Base-by-base conservation (phyloP, 352 stramenopile species). In the Phytophthora rubi region DNA sequence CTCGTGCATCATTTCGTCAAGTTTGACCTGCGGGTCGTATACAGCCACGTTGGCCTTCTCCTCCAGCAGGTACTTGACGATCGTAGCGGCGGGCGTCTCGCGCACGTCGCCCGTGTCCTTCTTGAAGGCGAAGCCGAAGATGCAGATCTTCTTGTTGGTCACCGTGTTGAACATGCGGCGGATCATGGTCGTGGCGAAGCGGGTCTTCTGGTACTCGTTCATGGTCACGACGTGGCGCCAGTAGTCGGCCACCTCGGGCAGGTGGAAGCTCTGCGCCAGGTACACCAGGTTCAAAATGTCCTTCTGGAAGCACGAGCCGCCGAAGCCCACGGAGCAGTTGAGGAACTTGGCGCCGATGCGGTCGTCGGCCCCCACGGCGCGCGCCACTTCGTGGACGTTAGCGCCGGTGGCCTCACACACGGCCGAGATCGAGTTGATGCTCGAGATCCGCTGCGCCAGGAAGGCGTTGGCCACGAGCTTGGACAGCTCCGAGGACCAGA, bases 201-300 rank as follows among this genome's bases (percentile, higher is more conserved):
- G 92, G 30, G 93, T 92, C 91, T 99, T 99, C 82, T 99, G 98
- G 83, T 98, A 99, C 63, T 99, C 97, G 88, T 99, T 99, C 95
- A 99, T 99, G 23, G 88, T 83, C 58, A 99, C 97, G 16, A 99
- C 98, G 68, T 98, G 90, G 58, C 98, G 91, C 98, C 98, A 99
- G 85, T 99, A 99, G 33, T 98, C 96, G 23, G 98, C 98, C 59
- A 99, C 98, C 71, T 99, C 98, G 6, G 97, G 85, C 58, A 99
- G 77, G 51, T 98, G 97, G 75, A 99, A 99, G 45, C 85, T 98
- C 82, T 99, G 87, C 53, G 97, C 99, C 51, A 99, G 83, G 78
- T 99, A 99, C 39, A 99, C 98, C 16, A 99, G 81, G 84, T 99
- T 99, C 7, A 99, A 83, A 59, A 99, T 99, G 79, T 99, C 98